Base-by-base conservation (phyloP, 257 asterid species). In the Oldenlandia corymbosa region DNA sequence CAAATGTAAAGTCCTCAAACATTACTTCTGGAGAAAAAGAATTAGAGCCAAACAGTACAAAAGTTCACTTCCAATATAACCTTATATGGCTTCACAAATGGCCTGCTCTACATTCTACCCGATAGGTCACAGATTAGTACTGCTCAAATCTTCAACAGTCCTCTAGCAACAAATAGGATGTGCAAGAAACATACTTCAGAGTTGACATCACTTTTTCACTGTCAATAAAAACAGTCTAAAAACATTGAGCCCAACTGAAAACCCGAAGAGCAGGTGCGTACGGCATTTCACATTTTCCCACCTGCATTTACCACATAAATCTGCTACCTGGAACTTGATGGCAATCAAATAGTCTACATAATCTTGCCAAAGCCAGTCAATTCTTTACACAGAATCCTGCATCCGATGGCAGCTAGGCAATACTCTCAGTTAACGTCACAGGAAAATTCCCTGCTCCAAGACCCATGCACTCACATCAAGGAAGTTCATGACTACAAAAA, bases 241-340 rank as follows among this genome's bases (percentile, higher is more conserved):
- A n/a, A n/a, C n/a, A n/a, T n/a, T n/a, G n/a, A n/a, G n/a, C n/a
- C n/a, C n/a, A n/a, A n/a, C n/a, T n/a, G n/a, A n/a, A n/a, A n/a
- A n/a, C n/a, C n/a, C n/a, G n/a, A n/a, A n/a, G n/a, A n/a, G n/a
- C n/a, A n/a, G n/a, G n/a, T n/a, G n/a, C n/a, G n/a, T n/a, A n/a
- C n/a, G n/a, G n/a, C n/a, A n/a, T n/a, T 58, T 58, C 48, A 36
- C 63, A 43, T 37, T 58, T 58, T 8, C 63, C 17, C 10, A 58
- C 48, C 63, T 5, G 20, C 5, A 7, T 36, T 36, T 58, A 7
- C 7, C 63, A 36, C 21, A 31, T 5, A 58, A 37, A 58, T 58
- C 32, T 12, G 63, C 47, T 21, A 37, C 6, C 31, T 11, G 14
- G n/a, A 0, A 23, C 5, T 17, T 12, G 10, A 41, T 41, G 5